Evolutionary conservation across 441 rosid genomes (phyloP).

Genomic region (Euphorbia schlechtendalii): DNA sequence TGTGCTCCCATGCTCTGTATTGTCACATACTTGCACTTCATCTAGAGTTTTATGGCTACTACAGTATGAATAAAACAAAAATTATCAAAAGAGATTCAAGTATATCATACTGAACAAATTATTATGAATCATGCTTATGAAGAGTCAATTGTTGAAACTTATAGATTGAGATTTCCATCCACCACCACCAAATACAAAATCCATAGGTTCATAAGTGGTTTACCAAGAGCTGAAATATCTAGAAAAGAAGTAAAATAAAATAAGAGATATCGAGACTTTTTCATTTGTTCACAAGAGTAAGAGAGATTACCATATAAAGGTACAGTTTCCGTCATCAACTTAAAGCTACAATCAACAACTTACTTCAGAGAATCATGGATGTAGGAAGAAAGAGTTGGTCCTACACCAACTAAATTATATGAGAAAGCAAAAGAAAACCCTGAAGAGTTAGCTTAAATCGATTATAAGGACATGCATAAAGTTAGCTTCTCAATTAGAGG

Average conservation of each 20-base stretch:
- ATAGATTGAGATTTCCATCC: too few relatives aligned
- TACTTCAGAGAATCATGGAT: conserved; percentile 59
- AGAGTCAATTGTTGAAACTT: too few relatives aligned
- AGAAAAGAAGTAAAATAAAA: neutral
- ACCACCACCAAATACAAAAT: too few relatives aligned
- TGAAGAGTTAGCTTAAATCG: conserved; percentile 34
- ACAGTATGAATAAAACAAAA: too few relatives aligned
- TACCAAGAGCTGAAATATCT: neutral
- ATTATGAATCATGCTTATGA: too few relatives aligned
- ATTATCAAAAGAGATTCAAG: too few relatives aligned
- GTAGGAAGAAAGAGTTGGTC: conserved; percentile 64
- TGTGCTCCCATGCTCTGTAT: too few relatives aligned
- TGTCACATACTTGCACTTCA: too few relatives aligned
- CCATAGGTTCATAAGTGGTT: too few relatives aligned
- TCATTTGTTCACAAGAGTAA: neutral
- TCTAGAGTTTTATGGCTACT: too few relatives aligned
- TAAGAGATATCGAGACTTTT: too few relatives aligned
- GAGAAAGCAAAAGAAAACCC: conserved; percentile 74
- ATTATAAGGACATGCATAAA: neutral
- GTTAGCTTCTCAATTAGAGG: neutral
- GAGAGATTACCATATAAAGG: conserved; percentile 48
- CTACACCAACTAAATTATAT: conserved; percentile 75
- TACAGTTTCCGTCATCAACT: conserved; percentile 69
- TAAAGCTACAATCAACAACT: conserved; percentile 80
- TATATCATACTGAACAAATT: too few relatives aligned